Percentiles rank a stretch among this genome's conserved stretches.
Conservation (phyloP, 345 rosid species). For the Rhodamnia argentea region DNA sequence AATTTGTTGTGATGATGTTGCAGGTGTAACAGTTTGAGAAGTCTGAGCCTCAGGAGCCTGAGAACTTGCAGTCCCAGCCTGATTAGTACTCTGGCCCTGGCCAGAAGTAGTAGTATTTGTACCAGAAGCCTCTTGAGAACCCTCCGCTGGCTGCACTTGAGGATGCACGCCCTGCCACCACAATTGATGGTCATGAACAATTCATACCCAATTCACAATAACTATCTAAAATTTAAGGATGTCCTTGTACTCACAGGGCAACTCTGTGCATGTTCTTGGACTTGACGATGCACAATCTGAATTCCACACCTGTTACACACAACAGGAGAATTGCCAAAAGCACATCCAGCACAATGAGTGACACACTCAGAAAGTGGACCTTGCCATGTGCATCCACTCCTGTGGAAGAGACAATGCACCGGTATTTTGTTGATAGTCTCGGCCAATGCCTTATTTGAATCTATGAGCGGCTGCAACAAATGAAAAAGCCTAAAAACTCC, state of each 20-base stretch:
- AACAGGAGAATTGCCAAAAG: slow-evolving; percentile 63
- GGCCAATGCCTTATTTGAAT: slow-evolving; percentile 51
- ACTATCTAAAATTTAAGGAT: background rate
- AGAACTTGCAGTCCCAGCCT: slow-evolving; percentile 21
- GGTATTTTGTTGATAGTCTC: slow-evolving; percentile 52
- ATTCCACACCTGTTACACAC: slow-evolving; percentile 58
- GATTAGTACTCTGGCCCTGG: slow-evolving; percentile 28
- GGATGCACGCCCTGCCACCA: slow-evolving; percentile 45
- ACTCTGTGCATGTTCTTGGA: slow-evolving; percentile 65
- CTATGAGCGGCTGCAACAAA: slow-evolving; percentile 52
- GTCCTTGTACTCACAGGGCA: slow-evolving; percentile 54
- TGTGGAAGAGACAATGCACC: slow-evolving; percentile 58
- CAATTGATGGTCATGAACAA: background rate
- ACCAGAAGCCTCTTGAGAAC: slow-evolving; percentile 27
- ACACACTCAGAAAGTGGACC: slow-evolving; percentile 58
- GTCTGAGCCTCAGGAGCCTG: slow-evolving; percentile 31
- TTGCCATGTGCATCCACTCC: slow-evolving; percentile 86
- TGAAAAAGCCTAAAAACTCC: background rate
- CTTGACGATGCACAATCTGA: slow-evolving; percentile 57
- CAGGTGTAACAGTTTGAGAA: slow-evolving; percentile 16
- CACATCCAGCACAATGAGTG: slow-evolving; percentile 62
- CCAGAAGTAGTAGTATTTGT: slow-evolving; percentile 17
- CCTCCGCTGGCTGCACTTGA: slow-evolving; percentile 30
- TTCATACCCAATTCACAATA: background rate
- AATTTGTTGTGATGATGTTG: slow-evolving; percentile 20